phyloP scores from a whole-genome alignment of 352 stramenopile genomes.

The Phytophthora parvispora region DNA sequence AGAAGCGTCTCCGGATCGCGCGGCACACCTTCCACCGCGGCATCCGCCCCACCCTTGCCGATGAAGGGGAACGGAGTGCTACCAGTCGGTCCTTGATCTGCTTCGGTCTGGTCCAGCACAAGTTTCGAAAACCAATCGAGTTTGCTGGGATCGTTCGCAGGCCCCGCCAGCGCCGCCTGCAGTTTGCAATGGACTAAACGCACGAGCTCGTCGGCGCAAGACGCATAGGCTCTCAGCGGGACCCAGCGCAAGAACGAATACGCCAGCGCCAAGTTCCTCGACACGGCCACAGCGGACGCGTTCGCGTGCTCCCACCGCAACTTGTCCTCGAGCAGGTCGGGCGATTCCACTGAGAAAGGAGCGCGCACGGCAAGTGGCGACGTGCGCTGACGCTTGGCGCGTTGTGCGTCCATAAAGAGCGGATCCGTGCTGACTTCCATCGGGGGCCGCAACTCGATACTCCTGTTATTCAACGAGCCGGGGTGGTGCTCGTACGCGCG shows the following conservation, averaged over 20 bases:
- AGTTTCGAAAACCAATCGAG: conserved; percentile 54
- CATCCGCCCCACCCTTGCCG: not conserved
- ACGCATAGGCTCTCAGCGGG: conserved; percentile 43
- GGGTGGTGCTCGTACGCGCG: not conserved
- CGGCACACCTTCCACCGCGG: not conserved
- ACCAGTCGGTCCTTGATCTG: conserved; percentile 2
- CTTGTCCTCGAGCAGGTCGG: not conserved
- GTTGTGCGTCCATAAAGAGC: not conserved
- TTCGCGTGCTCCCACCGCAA: conserved; percentile 1
- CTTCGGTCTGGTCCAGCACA: conserved; percentile 32
- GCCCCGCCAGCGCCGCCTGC: conserved; percentile 26
- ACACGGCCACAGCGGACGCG: conserved; percentile 29
- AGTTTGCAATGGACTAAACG: conserved; percentile 42
- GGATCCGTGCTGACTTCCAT: not conserved
- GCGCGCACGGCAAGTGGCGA: not conserved
- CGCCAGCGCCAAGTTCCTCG: conserved; percentile 60
- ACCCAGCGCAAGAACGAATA: conserved; percentile 52
- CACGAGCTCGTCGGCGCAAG: conserved; percentile 51
- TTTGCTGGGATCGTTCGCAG: conserved; percentile 15
- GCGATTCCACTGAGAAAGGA: not conserved
- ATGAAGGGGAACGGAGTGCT: not conserved
- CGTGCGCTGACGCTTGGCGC: not conserved
- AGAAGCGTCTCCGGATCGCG: conserved; percentile 49
- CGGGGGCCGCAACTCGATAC: not conserved
- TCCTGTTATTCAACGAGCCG: not conserved